Percentiles rank a stretch among this genome's conserved stretches.
Conservation (phyloP, 2,329 filamentous ascomycete species). For the Biscogniauxia mediterranea region DNA sequence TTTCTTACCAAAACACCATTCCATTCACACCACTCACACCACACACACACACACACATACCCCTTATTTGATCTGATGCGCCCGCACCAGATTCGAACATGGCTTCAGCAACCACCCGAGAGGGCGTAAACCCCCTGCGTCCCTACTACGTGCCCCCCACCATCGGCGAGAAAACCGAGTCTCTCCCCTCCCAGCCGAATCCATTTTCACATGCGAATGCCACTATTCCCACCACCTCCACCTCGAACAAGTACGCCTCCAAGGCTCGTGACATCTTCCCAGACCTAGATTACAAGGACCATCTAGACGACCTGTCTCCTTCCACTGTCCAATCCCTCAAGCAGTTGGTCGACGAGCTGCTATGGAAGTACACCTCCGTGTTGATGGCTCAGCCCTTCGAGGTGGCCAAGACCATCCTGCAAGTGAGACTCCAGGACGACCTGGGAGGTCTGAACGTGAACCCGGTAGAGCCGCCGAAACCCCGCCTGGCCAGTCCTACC, state of each 20-base stretch:
- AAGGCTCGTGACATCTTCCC: conserved; percentile 82
- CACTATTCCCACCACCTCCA: conserved; percentile 9
- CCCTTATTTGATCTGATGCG: not conserved
- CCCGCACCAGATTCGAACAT: not conserved
- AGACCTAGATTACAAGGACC: conserved; percentile 90
- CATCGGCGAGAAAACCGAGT: conserved; percentile 55
- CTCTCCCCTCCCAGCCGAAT: conserved; percentile 36
- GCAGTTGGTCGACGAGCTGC: conserved; percentile 75
- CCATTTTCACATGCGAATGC: conserved; percentile 45
- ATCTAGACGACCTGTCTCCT: conserved; percentile 73
- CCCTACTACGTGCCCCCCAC: conserved; percentile 65
- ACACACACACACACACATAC: not conserved
- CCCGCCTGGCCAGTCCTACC: conserved; percentile 34
- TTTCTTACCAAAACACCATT: no score
- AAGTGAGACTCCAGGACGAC: conserved; percentile 64
- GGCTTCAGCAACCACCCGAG: conserved; percentile 36
- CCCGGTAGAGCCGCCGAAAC: conserved; percentile 27
- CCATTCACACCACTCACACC: no score
- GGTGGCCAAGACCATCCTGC: conserved; percentile 90
- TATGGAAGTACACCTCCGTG: conserved; percentile 90
- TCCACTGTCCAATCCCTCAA: conserved; percentile 73
- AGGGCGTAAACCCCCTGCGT: conserved; percentile 56
- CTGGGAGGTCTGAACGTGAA: conserved; percentile 36
- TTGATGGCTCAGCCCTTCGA: conserved; percentile 94
- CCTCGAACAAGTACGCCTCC: conserved; percentile 44